phyloP scores from a whole-genome alignment of 768 basidiomycete species.

The Mycena galopus region DNA sequence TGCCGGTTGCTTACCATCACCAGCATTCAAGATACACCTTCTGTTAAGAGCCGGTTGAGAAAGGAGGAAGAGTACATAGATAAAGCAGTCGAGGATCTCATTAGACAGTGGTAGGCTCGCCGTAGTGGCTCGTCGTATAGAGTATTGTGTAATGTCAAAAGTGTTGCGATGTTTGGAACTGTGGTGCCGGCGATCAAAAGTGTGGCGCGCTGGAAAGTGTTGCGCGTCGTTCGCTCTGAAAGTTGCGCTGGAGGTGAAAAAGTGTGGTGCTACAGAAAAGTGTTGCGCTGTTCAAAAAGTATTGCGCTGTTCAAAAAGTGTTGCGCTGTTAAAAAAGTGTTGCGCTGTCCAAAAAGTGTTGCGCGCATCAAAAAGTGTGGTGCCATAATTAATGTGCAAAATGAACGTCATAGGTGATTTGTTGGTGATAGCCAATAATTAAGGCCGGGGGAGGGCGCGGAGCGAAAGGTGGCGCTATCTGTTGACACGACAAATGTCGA shows the following conservation, averaged over 20 bases:
- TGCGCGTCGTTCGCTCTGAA: neutral
- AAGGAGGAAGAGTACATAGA: conserved; percentile 11
- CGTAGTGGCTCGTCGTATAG: no score
- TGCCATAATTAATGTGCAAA: no score
- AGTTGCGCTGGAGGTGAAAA: neutral
- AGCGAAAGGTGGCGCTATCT: no score
- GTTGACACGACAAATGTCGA: no score
- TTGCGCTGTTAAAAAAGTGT: no score
- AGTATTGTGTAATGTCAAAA: neutral
- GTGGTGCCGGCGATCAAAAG: neutral
- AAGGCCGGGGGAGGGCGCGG: no score
- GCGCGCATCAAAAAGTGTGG: no score
- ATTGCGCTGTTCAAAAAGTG: neutral
- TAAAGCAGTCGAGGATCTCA: neutral
- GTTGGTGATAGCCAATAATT: no score
- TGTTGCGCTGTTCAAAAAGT: neutral
- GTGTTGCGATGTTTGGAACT: neutral
- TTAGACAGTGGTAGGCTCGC: conserved; percentile 4
- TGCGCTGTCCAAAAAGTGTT: no score
- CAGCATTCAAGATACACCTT: no score
- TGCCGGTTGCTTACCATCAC: no score
- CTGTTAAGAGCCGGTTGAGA: neutral
- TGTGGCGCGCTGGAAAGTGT: neutral
- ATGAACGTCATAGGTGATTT: no score
- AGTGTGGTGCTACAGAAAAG: neutral